These are phyloP conservation scores for Globisporangium spiculum DNA, from an alignment of 352 stramenopile genomes.

Conservation along the genomic window DNA sequence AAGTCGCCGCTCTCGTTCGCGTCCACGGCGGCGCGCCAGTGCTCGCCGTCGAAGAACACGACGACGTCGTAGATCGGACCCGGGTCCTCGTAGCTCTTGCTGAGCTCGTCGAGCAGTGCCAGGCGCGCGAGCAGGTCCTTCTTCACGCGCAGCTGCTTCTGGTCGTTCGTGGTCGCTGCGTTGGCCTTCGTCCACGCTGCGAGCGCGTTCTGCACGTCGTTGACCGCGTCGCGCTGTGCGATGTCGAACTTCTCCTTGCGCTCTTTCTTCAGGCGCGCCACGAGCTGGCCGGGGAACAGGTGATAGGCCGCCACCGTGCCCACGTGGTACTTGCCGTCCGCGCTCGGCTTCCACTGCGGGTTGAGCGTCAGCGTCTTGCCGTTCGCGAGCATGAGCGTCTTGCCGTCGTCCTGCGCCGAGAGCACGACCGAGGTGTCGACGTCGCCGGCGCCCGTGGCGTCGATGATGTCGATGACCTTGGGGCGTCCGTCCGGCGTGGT, in stretches of 20 bases:
- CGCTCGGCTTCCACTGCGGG: constrained; percentile 51
- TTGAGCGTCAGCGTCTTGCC: constrained; percentile 75
- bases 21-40: constrained; percentile 88
- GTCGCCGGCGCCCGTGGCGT: constrained; percentile 93
- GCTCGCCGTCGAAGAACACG: constrained; percentile 81
- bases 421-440: constrained; percentile 83
- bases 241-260: constrained; percentile 81
- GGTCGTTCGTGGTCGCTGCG: constrained; percentile 62
- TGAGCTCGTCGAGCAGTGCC: constrained; percentile 64
- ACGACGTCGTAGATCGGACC: constrained; percentile 93
- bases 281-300: constrained; percentile 81
- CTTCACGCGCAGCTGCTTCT: constrained; percentile 41
- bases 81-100: constrained; percentile 83
- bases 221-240: constrained; percentile 58
- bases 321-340: constrained; percentile 73
- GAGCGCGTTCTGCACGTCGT: constrained; percentile 63
- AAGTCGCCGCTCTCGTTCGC: constrained; percentile 85
- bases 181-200: constrained; percentile 56
- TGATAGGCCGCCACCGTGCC: constrained; percentile 85
- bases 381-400: constrained; percentile 40
- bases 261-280: constrained; percentile 76
- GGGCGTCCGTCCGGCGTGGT: constrained; percentile 81
- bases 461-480: constrained; percentile 95
- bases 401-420: constrained; percentile 43
- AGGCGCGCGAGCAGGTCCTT: constrained; percentile 85